phyloP scores from a whole-genome alignment of 2,329 filamentous ascomycete species.

The Colletotrichum sp. region DNA sequence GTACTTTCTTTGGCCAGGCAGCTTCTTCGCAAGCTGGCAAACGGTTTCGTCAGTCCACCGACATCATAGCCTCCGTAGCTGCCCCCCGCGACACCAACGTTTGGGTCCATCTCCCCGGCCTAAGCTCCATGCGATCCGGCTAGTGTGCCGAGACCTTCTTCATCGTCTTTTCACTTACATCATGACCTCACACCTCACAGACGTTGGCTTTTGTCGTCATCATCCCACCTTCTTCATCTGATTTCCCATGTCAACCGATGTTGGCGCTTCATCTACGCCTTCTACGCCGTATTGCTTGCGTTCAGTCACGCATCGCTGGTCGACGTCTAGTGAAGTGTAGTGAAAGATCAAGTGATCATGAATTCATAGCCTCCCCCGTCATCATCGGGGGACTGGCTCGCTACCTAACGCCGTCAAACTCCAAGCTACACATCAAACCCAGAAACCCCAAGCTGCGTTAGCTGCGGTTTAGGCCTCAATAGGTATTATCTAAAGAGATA shows the following conservation, averaged over 20 bases:
- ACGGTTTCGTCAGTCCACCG: conserved; percentile 4
- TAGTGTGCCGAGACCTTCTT: not conserved
- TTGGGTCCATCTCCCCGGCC: not conserved
- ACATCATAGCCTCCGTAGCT: conserved; percentile 11
- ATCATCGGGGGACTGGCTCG: not conserved
- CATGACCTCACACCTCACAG: conserved; percentile 6
- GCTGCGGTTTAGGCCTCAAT: not conserved
- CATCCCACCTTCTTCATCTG: not conserved
- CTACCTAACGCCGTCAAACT: not conserved
- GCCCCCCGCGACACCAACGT: not conserved
- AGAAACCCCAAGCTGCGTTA: not conserved
- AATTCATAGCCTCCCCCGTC: not conserved
- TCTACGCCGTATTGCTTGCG: too few species aligned
- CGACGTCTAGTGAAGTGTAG: too few species aligned
- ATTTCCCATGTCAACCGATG: not conserved
- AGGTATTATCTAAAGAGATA: not conserved
- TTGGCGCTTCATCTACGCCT: too few species aligned
- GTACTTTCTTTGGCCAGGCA: not conserved
- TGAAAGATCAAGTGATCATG: not conserved
- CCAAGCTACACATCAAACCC: not conserved
- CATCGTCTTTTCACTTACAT: not conserved
- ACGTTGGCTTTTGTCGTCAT: not conserved
- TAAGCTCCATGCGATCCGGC: conserved; percentile 2
- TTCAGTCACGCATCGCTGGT: not conserved
- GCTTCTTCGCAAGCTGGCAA: not conserved